Evolutionary conservation across 345 rosid genomes (phyloP).

Genomic region (Murraya koenigii): DNA sequence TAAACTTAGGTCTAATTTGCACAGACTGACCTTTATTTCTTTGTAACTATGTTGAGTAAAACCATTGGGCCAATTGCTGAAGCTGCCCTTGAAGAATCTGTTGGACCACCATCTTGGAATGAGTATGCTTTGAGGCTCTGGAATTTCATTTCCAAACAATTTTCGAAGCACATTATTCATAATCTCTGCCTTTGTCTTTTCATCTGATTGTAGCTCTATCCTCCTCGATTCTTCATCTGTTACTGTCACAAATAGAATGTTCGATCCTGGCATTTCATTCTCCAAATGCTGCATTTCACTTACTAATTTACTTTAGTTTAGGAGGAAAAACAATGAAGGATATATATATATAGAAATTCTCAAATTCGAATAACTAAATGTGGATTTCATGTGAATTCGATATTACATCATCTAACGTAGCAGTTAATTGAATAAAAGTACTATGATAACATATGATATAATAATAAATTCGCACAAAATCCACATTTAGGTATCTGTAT

Average conservation of each 20-base stretch:
- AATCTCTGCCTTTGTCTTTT: conserved; percentile 13
- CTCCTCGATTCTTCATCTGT: conserved; percentile 28
- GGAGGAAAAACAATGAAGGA: too few relatives aligned
- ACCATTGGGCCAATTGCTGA: conserved; percentile 23
- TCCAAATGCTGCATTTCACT: conserved; percentile 26
- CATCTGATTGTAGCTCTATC: conserved; percentile 23
- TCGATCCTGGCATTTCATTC: conserved; percentile 29
- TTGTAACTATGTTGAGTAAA: conserved; percentile 14
- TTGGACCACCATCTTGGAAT: conserved; percentile 32
- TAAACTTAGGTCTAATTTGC: neutral
- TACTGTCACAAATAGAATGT: conserved; percentile 18
- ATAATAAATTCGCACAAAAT: too few relatives aligned
- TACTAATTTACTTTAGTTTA: neutral
- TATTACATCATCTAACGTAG: too few relatives aligned
- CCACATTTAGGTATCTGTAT: too few relatives aligned
- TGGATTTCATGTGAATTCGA: too few relatives aligned
- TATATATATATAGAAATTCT: too few relatives aligned
- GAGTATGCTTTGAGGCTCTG: conserved; percentile 18
- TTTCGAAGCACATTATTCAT: conserved; percentile 19
- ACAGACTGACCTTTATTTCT: conserved; percentile 15
- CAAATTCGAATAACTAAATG: too few relatives aligned
- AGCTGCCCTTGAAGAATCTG: conserved; percentile 25
- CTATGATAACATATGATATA: too few relatives aligned
- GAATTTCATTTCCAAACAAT: conserved; percentile 25
- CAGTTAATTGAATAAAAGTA: too few relatives aligned